Base-by-base conservation (phyloP, 2,329 filamentous ascomycete genomes). In the Leptographium lundbergii region DNA sequence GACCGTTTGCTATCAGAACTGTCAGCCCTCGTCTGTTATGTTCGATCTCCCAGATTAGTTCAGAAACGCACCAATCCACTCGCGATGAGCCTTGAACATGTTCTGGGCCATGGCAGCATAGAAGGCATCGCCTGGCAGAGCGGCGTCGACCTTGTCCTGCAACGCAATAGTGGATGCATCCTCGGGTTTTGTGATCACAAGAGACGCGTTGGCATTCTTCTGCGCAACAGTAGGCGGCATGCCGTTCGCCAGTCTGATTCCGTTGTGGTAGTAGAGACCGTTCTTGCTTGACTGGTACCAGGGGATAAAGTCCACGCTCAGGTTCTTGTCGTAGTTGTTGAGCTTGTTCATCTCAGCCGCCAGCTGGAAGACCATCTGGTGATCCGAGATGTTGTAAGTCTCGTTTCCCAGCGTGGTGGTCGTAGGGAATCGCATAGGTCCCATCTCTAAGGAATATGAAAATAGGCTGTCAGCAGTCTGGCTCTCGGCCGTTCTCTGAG, bases 311-410 rank as follows among this genome's bases (percentile, higher is more conserved):
- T 83, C 78, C 34, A 86, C 76, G 19, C 72, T 74, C 42, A 78
- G 70, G 53, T 76, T 72, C 54, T 68, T 67, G 59, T 69, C 68
- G 63, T 81, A 70, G n/a, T 70, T 70, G 68, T 87, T 87, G 65
- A 85, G 70, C 36, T 74, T 66, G 68, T 87, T 87, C 61, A 87
- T 72, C 57, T 79, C 77, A 6, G 76, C 75, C 2, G 77, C 82
- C 2, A 87, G 73, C 66, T 86, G 81, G 67, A 85, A 86, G 0
- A 86, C 81, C 66, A 87, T 74, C 61, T 81, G 76, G 65, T 86
- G 82, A 63, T 87, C 84, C 10, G 78, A 76, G 62, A 86, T 81
- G 60, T 82, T 76, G 62, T 73, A 71, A 0, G 79, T 84, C 64
- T 80, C 74, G 62, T 83, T 82, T n/a, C 73, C 72, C 3, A 76